Evolutionary conservation across 2,329 filamentous ascomycete species (phyloP), one percentile per base, ranked within the genome.

Genomic region (Epichloe hybrida): DNA sequence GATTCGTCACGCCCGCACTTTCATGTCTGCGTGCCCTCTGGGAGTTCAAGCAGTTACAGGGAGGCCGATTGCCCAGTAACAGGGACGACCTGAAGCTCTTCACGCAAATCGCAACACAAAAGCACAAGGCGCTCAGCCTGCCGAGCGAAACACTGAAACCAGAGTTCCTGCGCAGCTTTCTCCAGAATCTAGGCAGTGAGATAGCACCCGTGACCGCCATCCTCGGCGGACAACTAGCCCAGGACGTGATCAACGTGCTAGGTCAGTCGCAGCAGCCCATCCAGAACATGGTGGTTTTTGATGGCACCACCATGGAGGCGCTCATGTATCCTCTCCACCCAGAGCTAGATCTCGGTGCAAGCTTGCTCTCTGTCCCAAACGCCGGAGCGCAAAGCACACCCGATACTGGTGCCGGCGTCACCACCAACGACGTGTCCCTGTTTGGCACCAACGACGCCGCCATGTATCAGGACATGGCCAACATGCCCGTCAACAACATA

Each of bases 181-280:
- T 97, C 40, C 86, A 93, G 66, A 94, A 94, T 58, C 73, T 96
- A 5, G 85, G 83, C 50, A 81, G 81, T 60, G 91, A 97, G 69
- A 72, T 97, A 39, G 83, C 86, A 12, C 89, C 93, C 7, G 88
- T 95, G 8, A 84, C 87, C 0, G 90, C 93, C 2, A 88, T 95
- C 52, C 73, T 98, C 11, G 93, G 93, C 46, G 93, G 90, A 9
- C 82, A 90, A 65, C 76, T 98, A 15, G 88, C 91, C 1, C 93
- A 98, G 69, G 93, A 98, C 64, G 89, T 95, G 48, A 97, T 98
- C 69, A 97, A 97, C 61, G 90, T 96, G 35, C 77, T 97, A 5
- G 88, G 90, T 46, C 82, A 86, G 64, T 82, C 86, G 40, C 89
- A 97, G 69, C 93, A 96, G 66, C 93, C 93, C 1, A 85, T 98